Conservation (phyloP, 2,329 filamentous ascomycete genomes). For the Cercospora sojina region DNA sequence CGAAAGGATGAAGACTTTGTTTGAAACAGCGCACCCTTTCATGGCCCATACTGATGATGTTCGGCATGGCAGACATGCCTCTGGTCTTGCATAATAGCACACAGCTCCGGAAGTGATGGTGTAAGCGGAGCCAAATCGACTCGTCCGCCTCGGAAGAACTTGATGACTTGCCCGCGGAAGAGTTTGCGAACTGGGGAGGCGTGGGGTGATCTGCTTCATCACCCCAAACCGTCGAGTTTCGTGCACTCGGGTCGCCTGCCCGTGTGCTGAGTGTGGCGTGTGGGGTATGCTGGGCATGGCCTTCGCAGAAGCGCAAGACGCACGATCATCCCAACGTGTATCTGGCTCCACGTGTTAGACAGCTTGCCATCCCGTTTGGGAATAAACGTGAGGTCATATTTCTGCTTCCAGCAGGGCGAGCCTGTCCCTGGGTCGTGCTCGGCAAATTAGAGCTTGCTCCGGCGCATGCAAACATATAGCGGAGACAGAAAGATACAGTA, state of each 20-base stretch:
- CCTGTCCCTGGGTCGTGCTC: background rate
- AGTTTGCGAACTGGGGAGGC: background rate
- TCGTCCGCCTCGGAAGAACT: background rate
- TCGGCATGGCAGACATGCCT: background rate
- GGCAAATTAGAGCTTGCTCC: conserved; percentile 3
- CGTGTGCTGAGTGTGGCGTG: background rate
- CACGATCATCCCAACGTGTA: background rate
- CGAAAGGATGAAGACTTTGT: background rate
- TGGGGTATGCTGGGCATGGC: background rate
- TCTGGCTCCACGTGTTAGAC: background rate
- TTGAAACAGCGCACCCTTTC: background rate
- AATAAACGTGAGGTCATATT: background rate
- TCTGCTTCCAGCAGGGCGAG: background rate
- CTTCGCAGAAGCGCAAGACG: background rate
- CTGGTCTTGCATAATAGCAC: background rate
- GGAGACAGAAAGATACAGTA: background rate
- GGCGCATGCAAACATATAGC: background rate
- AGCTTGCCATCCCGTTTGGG: background rate
- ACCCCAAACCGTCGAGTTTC: background rate
- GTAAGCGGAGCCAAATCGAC: background rate
- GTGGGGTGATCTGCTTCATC: background rate
- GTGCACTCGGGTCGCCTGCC: background rate
- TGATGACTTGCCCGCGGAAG: background rate
- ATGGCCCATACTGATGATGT: background rate
- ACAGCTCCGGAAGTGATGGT: background rate